Percentiles rank a stretch among this genome's conserved stretches.
Conservation (phyloP, 208 protist species). For the Porcisia deanei region DNA sequence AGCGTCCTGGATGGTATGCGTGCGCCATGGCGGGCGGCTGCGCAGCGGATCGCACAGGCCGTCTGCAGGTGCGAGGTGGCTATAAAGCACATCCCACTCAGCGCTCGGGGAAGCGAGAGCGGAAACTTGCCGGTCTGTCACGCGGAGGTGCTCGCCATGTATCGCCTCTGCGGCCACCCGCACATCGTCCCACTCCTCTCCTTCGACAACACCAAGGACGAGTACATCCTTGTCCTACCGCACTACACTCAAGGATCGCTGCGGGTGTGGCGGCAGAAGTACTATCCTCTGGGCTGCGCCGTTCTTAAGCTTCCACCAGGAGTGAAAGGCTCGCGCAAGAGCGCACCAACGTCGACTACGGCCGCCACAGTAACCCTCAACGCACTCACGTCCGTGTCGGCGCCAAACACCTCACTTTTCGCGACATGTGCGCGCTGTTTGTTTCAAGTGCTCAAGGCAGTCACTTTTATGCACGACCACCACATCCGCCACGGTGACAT, state of each 20-base stretch:
- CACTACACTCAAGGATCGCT: conserved; percentile 70
- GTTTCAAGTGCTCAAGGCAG: conserved; percentile 67
- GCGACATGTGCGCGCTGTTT: conserved; percentile 59
- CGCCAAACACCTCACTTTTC: conserved; percentile 36
- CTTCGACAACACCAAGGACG: conserved; percentile 62
- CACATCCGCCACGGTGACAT: conserved; percentile 80
- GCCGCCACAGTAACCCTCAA: not conserved
- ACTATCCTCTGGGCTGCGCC: conserved; percentile 50
- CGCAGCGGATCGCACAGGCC: conserved; percentile 16
- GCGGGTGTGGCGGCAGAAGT: conserved; percentile 59
- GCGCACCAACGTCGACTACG: not conserved
- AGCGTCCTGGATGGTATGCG: conserved; percentile 14
- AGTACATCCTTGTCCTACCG: conserved; percentile 75
- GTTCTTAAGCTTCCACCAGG: conserved; percentile 37
- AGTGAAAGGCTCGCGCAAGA: conserved; percentile 10
- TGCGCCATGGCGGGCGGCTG: conserved; percentile 21
- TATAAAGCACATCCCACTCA: conserved; percentile 69
- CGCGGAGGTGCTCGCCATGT: conserved; percentile 72
- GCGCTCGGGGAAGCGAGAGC: conserved; percentile 48
- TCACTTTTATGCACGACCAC: conserved; percentile 57
- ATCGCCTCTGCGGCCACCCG: conserved; percentile 55
- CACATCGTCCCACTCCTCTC: conserved; percentile 63
- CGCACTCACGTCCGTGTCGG: conserved; percentile 4
- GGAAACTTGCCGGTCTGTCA: conserved; percentile 64
- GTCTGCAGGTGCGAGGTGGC: conserved; percentile 39